These are phyloP conservation scores for Setomelanomma holmii DNA, from an alignment of 2,329 filamentous ascomycete genomes.

Conservation along the genomic window DNA sequence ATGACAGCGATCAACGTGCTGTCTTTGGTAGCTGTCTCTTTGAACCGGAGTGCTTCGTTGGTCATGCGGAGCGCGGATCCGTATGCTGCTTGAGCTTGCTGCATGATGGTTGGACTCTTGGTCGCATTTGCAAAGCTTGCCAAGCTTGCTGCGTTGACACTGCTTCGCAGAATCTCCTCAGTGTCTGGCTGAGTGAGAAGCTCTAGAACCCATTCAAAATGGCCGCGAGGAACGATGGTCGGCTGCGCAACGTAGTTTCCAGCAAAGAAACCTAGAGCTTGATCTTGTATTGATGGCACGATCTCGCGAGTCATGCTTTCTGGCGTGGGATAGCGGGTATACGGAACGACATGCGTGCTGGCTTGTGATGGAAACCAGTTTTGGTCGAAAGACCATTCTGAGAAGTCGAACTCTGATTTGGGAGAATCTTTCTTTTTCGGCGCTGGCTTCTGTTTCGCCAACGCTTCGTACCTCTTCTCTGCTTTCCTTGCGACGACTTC, in stretches of 20 bases:
- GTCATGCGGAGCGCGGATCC: constrained; percentile 31
- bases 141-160: constrained; percentile 32
- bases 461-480: constrained; percentile 30
- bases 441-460: constrained; percentile 18
- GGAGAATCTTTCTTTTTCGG: constrained; percentile 1
- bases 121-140: constrained; percentile 33
- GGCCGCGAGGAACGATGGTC: constrained; percentile 28
- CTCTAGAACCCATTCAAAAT: constrained; percentile 37
- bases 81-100: constrained; percentile 34
- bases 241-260: constrained; percentile 36
- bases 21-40: constrained; percentile 26
- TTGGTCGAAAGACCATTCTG: background rate
- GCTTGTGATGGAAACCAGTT: background rate
- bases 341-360: background rate
- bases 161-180: constrained; percentile 26
- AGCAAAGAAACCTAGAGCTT: constrained; percentile 39
- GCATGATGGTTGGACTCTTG: constrained; percentile 29
- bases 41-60: constrained; percentile 28
- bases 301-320: constrained; percentile 17
- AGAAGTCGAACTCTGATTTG: background rate
- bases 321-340: constrained; percentile 18
- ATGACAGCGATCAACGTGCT: constrained; percentile 40
- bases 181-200: constrained; percentile 23
- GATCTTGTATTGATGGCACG: constrained; percentile 34
- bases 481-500: constrained; percentile 33